These are phyloP conservation scores for Podila horticola DNA, from an alignment of 192 early-diverging fungal genomes.

Conservation along the genomic window DNA sequence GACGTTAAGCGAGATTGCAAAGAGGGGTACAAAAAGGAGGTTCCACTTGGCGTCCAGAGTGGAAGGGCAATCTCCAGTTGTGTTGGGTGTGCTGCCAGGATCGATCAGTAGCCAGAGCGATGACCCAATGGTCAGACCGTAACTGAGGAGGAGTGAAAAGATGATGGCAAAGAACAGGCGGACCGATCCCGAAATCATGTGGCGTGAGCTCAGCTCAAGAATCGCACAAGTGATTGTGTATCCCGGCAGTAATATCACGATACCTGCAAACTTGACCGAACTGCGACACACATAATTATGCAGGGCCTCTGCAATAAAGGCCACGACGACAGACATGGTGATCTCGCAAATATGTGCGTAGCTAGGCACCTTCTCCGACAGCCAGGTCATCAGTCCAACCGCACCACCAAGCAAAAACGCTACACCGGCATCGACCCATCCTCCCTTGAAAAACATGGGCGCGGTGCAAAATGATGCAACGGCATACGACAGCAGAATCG, in stretches of 20 bases:
- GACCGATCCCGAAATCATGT: conserved; percentile 90
- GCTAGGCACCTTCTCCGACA: conserved; percentile 69
- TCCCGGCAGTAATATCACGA: conserved; percentile 78
- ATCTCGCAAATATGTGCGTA: conserved; percentile 62
- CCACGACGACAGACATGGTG: conserved; percentile 59
- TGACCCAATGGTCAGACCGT: conserved; percentile 76
- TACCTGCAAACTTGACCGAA: conserved; percentile 62
- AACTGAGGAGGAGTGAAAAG: conserved; percentile 81
- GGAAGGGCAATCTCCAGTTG: conserved; percentile 16
- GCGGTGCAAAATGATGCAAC: conserved; percentile 68
- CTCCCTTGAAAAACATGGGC: conserved; percentile 75
- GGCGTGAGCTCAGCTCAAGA: conserved; percentile 89
- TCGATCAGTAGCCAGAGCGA: conserved; percentile 62
- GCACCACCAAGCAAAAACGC: conserved; percentile 63
- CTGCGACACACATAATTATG: conserved; percentile 68
- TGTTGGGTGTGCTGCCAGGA: conserved; percentile 19
- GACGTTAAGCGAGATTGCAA: conserved; percentile 57
- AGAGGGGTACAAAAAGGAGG: conserved; percentile 61
- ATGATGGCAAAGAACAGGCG: conserved; percentile 86
- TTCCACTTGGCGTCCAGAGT: conserved; percentile 51
- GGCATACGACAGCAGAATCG: conserved; percentile 63
- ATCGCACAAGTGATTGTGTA: conserved; percentile 85
- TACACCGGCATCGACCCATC: conserved; percentile 73
- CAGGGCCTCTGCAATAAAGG: conserved; percentile 62
- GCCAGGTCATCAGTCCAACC: conserved; percentile 58